These are phyloP conservation scores for Sporothrix curviconia DNA, from an alignment of 2,329 filamentous ascomycete genomes.

Conservation along the genomic window DNA sequence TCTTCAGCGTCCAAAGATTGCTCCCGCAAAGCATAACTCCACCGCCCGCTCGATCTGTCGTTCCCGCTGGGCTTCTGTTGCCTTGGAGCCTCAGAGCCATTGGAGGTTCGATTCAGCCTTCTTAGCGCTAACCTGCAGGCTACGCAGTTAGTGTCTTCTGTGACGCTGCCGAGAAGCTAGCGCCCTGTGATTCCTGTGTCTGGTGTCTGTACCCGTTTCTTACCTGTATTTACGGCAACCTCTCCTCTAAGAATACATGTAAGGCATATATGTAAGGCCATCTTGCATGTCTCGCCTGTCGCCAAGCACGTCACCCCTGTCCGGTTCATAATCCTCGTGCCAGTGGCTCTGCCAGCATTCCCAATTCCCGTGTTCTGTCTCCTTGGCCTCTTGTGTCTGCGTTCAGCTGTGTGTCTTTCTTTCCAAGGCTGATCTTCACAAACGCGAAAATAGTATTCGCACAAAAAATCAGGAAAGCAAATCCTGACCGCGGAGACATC, in stretches of 20 bases:
- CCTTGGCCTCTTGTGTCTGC: not conserved
- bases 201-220: not conserved
- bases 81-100: not conserved
- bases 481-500: not conserved
- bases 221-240: not conserved
- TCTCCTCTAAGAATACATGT: not conserved
- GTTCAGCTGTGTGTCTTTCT: too few species aligned
- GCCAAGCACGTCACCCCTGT: not conserved
- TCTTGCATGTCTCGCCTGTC: slow-evolving; percentile 7
- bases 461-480: too few species aligned
- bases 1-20: slow-evolving; percentile 4
- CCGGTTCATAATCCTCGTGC: not conserved
- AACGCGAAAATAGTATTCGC: too few species aligned
- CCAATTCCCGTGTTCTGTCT: not conserved
- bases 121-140: slow-evolving; percentile 4
- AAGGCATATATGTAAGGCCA: not conserved
- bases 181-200: not conserved
- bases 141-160: not conserved
- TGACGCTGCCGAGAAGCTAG: slow-evolving; percentile 5
- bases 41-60: slow-evolving; percentile 1
- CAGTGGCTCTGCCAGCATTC: slow-evolving; percentile 3
- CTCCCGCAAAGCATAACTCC: slow-evolving; percentile 1
- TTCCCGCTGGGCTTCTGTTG: not conserved
- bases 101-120: not conserved
- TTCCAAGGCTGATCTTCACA: too few species aligned